Percentiles rank a stretch among this genome's conserved stretches.
Evolutionary conservation across 2,329 filamentous ascomycete species (phyloP).

Genomic region (Exophiala sp.): DNA sequence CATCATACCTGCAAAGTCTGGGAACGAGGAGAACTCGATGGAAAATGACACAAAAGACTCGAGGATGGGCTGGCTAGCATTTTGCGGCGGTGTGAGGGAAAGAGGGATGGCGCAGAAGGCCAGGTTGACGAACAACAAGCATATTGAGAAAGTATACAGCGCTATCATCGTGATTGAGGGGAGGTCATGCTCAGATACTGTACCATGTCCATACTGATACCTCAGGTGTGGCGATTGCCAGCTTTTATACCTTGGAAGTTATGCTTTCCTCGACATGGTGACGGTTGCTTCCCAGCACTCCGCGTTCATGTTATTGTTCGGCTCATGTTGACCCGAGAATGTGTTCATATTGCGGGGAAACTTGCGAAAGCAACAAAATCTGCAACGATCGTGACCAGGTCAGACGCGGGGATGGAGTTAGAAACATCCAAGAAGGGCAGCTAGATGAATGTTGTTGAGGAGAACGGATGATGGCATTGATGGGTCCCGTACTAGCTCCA

Average conservation of each 20-base stretch:
- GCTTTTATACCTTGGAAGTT: too few relatives aligned
- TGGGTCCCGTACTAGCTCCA: background rate
- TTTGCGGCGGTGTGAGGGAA: constrained; percentile 12
- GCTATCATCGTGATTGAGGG: background rate
- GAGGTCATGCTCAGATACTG: background rate
- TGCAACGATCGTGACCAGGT: background rate
- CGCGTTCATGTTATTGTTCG: background rate
- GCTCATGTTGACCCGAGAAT: background rate
- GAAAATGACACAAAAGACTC: constrained; percentile 52
- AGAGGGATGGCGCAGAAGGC: constrained; percentile 10
- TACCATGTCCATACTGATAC: background rate
- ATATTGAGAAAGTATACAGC: background rate
- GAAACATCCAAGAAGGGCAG: background rate
- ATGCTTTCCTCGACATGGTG: too few relatives aligned
- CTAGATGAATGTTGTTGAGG: background rate
- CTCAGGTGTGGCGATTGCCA: background rate
- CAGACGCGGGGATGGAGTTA: background rate
- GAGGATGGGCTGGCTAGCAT: constrained; percentile 26
- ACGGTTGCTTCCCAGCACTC: background rate
- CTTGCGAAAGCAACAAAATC: background rate
- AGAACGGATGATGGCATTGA: background rate
- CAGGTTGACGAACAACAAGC: constrained; percentile 3
- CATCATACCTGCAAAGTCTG: constrained; percentile 47
- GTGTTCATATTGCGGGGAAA: background rate
- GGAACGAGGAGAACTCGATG: constrained; percentile 52